Evolutionary conservation across 306 rosid species (phyloP).

Genomic region (Vigna nakashimae): DNA sequence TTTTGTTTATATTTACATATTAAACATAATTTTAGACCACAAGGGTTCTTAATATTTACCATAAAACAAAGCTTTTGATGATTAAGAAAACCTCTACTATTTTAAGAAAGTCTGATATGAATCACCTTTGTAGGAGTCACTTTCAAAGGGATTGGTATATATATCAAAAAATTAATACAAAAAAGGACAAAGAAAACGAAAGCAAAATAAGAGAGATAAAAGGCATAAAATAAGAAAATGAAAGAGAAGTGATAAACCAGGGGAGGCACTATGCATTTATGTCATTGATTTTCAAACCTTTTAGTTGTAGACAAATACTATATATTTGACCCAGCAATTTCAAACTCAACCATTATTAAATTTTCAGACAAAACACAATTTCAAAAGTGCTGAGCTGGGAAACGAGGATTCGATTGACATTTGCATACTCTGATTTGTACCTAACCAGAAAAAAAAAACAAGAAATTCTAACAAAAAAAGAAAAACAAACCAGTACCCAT

Average conservation of each 20-base stretch:
- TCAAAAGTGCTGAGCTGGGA: slow-evolving; percentile 8
- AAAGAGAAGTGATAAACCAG: background rate
- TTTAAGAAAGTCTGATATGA: background rate
- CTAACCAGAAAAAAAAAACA: background rate
- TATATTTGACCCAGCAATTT: background rate
- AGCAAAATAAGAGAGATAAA: background rate
- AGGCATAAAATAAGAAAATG: background rate
- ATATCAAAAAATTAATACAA: background rate
- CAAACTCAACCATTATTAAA: background rate
- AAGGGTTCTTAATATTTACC: too few species aligned
- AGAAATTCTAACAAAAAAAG: background rate
- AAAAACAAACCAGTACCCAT: background rate
- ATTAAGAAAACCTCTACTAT: background rate
- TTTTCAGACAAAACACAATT: slow-evolving; percentile 20
- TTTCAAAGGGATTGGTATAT: slow-evolving; percentile 12
- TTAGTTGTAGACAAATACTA: background rate
- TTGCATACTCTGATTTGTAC: slow-evolving; percentile 5
- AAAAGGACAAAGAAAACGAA: background rate
- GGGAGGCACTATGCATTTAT: background rate
- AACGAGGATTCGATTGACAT: background rate
- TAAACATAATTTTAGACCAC: too few species aligned
- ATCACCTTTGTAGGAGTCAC: background rate
- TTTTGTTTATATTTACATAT: too few species aligned
- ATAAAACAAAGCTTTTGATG: background rate
- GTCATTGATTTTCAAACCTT: background rate